These are phyloP conservation scores for Cnidoscolus chayamansa DNA, from an alignment of 441 rosid species.

Conservation along the genomic window DNA sequence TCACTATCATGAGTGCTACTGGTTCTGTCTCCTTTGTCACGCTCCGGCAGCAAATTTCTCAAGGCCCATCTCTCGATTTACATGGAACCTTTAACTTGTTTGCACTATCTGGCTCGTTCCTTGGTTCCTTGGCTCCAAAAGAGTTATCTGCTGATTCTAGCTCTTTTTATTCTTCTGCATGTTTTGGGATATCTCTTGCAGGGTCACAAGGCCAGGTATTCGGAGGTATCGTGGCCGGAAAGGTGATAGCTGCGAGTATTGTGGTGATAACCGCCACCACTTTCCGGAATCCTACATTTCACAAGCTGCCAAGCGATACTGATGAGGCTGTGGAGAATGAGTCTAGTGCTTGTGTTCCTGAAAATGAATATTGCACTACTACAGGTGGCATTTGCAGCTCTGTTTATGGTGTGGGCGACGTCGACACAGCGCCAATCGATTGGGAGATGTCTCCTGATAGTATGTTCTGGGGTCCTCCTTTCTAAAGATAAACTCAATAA, in stretches of 20 bases:
- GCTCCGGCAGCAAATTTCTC: constrained; percentile 37
- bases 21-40: constrained; percentile 41
- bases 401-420: constrained; percentile 22
- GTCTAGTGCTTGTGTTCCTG: constrained; percentile 1
- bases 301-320: constrained; percentile 26
- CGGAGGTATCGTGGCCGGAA: constrained; percentile 45
- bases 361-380: constrained; percentile 21
- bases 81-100: constrained; percentile 40
- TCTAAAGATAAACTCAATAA: not conserved
- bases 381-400: constrained; percentile 20
- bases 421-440: constrained; percentile 25
- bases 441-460: constrained; percentile 30
- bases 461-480: constrained; percentile 31
- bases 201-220: constrained; percentile 43
- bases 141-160: no score
- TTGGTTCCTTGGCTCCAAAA: constrained; percentile 10
- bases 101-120: constrained; percentile 38
- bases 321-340: constrained; percentile 19
- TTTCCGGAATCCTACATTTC: constrained; percentile 27
- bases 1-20: constrained; percentile 33
- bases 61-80: constrained; percentile 28
- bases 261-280: constrained; percentile 40
- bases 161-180: not conserved
- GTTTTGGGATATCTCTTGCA: constrained; percentile 39
- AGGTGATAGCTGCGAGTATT: constrained; percentile 34